Base-by-base conservation (phyloP, 805 yeast genomes). In the Wickerhamomyces chaumierensis region DNA sequence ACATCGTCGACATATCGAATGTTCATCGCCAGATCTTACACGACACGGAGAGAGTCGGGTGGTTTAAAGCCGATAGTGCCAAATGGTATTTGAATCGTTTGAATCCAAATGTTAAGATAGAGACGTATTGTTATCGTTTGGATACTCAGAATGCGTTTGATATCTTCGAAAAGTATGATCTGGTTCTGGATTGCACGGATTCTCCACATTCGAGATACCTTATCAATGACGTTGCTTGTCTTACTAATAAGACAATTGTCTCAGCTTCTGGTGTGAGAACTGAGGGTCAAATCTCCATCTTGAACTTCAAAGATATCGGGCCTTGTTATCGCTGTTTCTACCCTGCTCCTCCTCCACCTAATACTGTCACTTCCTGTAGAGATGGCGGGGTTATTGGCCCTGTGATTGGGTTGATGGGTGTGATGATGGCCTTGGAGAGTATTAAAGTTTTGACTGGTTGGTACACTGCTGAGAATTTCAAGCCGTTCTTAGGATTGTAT, bases 331-430 rank as follows among this genome's bases (percentile, higher is more conserved):
- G 99, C 43, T 92, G 99, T 55, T 77, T 88, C 58, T 85, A 83
- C 48, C 97, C 98, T 0, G 63, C 63, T 7, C 95, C 97, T 0
- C 96, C 98, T 0, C 76, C 88, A 1, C 83, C 95, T 1, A 78
- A 75, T 42, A 67, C 82, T 2, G 86, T 88, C 1, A 73, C 86
- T 0, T 72, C 94, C 0, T 92, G 99, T 51, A 74, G 83, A 13
- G 97, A 87, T 58, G 94, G 95, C 3, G 96, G 96, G 5, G 94
- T 90, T 1, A 58, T 92, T 19, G 98, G 98, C 0, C 95, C 97
- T 0, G 92, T 88, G n/a, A 94, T 92, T 39, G 99, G 98, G 0
- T 49, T 86, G 1, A 75, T 90, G 54, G 99, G 98, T 9, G 66
- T 77, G 0, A 68, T 83, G 67, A 90, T 92, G 82, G 94, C 96